phyloP scores from a whole-genome alignment of 345 rosid genomes.

The Eucalyptus pauciflora region DNA sequence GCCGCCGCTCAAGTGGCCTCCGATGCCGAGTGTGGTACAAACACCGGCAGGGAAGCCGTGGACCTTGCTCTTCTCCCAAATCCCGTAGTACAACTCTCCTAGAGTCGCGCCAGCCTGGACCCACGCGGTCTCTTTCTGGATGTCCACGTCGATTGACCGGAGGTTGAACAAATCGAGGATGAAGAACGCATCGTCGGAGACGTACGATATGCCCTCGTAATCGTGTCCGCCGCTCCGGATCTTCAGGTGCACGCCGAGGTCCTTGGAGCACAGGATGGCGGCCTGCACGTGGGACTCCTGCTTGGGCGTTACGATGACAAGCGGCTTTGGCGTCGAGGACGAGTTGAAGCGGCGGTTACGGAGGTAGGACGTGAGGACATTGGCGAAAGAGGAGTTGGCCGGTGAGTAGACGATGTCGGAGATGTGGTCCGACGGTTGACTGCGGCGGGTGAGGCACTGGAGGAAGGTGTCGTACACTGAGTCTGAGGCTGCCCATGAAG shows the following conservation, averaged over 20 bases:
- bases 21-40: background rate
- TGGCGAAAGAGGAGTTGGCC: background rate
- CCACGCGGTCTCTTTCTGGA: slow-evolving; percentile 2
- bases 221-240: slow-evolving; percentile 16
- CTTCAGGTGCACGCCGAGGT: background rate
- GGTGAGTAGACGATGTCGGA: background rate
- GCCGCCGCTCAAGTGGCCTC: background rate
- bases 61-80: background rate
- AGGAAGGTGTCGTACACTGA: background rate
- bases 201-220: slow-evolving; percentile 9
- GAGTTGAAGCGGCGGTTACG: background rate
- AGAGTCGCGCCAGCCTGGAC: slow-evolving; percentile 9
- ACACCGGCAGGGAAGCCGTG: slow-evolving; percentile 10
- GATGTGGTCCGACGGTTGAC: background rate
- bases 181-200: slow-evolving; percentile 3
- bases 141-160: slow-evolving; percentile 2
- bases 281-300: slow-evolving; percentile 4
- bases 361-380: background rate
- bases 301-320: background rate
- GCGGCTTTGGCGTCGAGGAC: background rate
- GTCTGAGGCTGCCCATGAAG: background rate
- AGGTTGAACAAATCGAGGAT: slow-evolving; percentile 11
- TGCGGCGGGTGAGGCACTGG: background rate
- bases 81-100: slow-evolving; percentile 15
- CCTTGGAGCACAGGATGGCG: background rate